phyloP scores from a whole-genome alignment of 495 filamentous ascomycete species.

The Geoglossum glabrum region DNA sequence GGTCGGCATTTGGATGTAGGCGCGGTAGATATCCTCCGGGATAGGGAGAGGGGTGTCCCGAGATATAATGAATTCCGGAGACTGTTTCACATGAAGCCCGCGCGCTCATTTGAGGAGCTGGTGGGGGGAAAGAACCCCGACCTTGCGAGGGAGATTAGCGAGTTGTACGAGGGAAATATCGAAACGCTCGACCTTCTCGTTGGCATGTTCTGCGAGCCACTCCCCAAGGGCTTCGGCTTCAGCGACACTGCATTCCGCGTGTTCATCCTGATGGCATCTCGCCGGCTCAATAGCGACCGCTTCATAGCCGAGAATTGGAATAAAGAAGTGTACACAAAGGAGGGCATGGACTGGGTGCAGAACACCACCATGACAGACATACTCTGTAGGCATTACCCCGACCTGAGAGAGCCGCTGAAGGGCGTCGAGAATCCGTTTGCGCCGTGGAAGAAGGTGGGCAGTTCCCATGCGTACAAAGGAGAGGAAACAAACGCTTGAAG shows the following conservation, averaged over 20 bases:
- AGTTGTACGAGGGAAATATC: constrained; percentile 18
- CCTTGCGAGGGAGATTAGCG: constrained; percentile 15
- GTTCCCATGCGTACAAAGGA: not conserved
- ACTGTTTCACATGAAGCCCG: constrained; percentile 17
- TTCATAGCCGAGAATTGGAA: constrained; percentile 20
- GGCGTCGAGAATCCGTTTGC: constrained; percentile 18
- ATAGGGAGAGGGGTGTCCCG: constrained; percentile 26
- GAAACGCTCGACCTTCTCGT: constrained; percentile 22
- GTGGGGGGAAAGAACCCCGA: constrained; percentile 16
- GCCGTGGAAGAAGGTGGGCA: constrained; percentile 12
- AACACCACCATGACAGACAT: constrained; percentile 16
- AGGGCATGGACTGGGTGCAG: constrained; percentile 23
- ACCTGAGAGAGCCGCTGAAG: constrained; percentile 13
- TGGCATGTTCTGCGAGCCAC: constrained; percentile 19
- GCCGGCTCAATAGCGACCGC: constrained; percentile 23
- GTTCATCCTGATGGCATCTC: constrained; percentile 21
- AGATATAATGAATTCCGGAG: constrained; percentile 26
- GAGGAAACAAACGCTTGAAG: not conserved
- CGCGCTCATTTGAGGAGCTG: constrained; percentile 17
- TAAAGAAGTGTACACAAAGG: constrained; percentile 19
- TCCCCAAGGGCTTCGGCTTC: constrained; percentile 24
- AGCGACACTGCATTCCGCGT: constrained; percentile 22
- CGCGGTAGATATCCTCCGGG: constrained; percentile 24
- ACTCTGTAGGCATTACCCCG: constrained; percentile 19
- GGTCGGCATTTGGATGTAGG: constrained; percentile 18